Conservation (phyloP, 1,139 yeast genomes). For the Saccharomycopsis crataegensis region DNA sequence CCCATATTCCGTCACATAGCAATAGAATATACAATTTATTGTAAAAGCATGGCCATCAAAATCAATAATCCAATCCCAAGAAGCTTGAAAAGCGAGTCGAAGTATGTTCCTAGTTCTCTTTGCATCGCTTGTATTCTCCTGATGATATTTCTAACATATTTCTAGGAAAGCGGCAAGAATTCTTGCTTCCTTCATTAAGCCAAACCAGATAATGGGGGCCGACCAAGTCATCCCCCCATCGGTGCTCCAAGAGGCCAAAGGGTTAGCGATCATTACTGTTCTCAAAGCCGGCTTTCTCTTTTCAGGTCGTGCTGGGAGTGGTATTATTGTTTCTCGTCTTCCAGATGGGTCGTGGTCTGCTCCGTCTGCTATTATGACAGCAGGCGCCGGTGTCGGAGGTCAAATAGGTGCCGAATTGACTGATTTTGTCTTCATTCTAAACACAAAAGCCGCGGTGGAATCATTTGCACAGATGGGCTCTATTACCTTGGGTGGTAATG, state of each 20-base stretch:
- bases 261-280: conserved; percentile 85
- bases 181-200: conserved; percentile 82
- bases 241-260: conserved; percentile 82
- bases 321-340: conserved; percentile 86
- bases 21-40: neutral
- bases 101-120: conserved; percentile 40
- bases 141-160: neutral
- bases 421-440: conserved; percentile 90
- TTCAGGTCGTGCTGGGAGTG: conserved; percentile 97
- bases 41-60: conserved; percentile 40
- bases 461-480: conserved; percentile 94
- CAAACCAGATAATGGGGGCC: conserved; percentile 90
- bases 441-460: conserved; percentile 81
- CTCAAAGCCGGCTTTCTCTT: conserved; percentile 93
- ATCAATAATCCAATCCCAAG: conserved; percentile 94
- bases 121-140: neutral
- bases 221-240: conserved; percentile 88
- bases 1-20: no score
- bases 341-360: conserved; percentile 99
- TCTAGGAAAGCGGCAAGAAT: conserved; percentile 89
- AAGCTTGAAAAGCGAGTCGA: conserved; percentile 78
- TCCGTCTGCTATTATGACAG: conserved; percentile 91
- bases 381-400: conserved; percentile 99
- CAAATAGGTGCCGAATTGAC: conserved; percentile 95
- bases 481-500: conserved; percentile 89